Evolutionary conservation across 2,329 filamentous ascomycete genomes (phyloP), one percentile per base, ranked within the genome.

Genomic region (Cercospora beticola): DNA sequence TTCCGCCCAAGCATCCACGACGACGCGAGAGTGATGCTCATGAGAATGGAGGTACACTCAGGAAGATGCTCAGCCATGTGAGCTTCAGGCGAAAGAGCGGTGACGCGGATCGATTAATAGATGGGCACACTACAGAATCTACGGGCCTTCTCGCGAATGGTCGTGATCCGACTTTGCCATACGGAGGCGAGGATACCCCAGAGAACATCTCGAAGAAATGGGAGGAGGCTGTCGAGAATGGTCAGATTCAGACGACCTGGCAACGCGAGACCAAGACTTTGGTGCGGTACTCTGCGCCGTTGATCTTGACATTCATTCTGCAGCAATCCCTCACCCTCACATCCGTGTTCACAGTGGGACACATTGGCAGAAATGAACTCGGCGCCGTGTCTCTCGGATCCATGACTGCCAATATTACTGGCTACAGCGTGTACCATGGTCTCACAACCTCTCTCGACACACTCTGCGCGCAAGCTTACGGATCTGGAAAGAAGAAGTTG

Each of bases 391-490:
- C 80, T 66, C 72, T 84, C 36, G 83, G 82, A 5, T 79, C 76
- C 61, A 84, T 85, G 83, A 84, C 82, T 1, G 82, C 82, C 0
- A 82, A 80, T 57, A 84, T 84, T 30, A 84, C 82, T 3, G 82
- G 82, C 1, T 84, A 83, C 68, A 79, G 82, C 1, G 80, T 83
- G 14, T 84, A 82, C 62, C 82, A 83, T 73, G 82, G 93, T n/a
- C 85, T 98, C 14, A 90, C 93, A 0, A 98, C 94, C 4, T 92
- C 90, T 71, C 84, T 98, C 43, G 94, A 98, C 80, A 98, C 94
- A 0, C 88, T 98, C 2, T 97, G 94, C 79, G 88, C 94, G 0
- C 94, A 98, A 80, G 94, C 95, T 0, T 98, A 96, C 77, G 94
- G 95, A 2, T 96, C 92, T 0, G 94, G 94, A 0, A 91, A 91